Evolutionary conservation across 2,329 filamentous ascomycete species (phyloP), one percentile per base, ranked within the genome.

Genomic region (Aspergillus brunneoviolaceus): DNA sequence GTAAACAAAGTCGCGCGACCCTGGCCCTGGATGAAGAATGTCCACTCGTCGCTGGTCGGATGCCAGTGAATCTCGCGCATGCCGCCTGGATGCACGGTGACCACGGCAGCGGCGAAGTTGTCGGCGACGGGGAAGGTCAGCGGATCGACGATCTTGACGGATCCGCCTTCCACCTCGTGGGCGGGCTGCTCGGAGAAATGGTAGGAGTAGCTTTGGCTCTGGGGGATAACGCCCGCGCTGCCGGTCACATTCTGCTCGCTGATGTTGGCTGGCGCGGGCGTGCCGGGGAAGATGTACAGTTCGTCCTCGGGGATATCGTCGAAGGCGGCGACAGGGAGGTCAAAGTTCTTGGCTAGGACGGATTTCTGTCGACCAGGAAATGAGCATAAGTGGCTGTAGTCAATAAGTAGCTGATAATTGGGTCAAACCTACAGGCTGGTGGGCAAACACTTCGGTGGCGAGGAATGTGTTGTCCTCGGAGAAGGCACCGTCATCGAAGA

Each of bases 41-140:
- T 89, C 89, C 89, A 93, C 73, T 92, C 89, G 69, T 92, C 90
- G 12, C 89, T 89, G 49, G 85, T 87, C 0, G 89, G 89, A 70
- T 93, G 90, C 90, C 90, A 93, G 78, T 93, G 90, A 82, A 93
- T 91, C 77, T 92, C 89, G 10, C 89, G 84, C 71, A 92, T 80
- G 0, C 87, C 88, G 14, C 88, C 88, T 0, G 89, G 89, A 64
- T 89, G 80, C 62, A 93, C 89, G 42, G 84, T 84, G 19, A 90
- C 83, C 68, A 92, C 84, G 1, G 89, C 90, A 0, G 89, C 89
- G 0, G 89, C 88, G 21, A 92, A 84, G 0, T 87, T 89, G 73
- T 85, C 87, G 50, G 89, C 90, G 62, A 92, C 83, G 31, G 86
- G 85, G 71, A 94, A 93, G 74, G 89, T 91, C 31, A 79, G 82